A percentile compares a stretch with the other conserved stretches of the same genome.
These are phyloP conservation scores for Wickerhamiella shivajii DNA, from an alignment of 805 yeast species.

Conservation along the genomic window DNA sequence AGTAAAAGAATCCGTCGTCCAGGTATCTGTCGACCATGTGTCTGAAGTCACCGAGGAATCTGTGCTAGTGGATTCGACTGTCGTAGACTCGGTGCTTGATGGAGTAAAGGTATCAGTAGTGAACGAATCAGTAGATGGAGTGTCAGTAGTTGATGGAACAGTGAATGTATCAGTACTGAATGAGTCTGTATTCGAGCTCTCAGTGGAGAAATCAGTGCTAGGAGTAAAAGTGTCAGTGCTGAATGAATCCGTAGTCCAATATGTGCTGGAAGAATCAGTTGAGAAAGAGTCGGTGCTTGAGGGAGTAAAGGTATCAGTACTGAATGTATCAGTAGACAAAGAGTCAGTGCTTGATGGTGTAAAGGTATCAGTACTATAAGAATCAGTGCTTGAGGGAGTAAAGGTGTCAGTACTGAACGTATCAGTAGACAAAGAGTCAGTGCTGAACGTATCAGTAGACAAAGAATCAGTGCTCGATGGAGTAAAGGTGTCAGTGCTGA, in stretches of 20 bases:
- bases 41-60: too few relatives aligned
- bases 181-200: not conserved
- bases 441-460: not conserved
- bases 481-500: not conserved
- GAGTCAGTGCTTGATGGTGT: not conserved
- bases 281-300: not conserved
- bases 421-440: not conserved
- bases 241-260: not conserved
- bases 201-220: not conserved
- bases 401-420: not conserved
- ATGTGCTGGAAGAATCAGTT: not conserved
- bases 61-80: too few relatives aligned
- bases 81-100: too few relatives aligned
- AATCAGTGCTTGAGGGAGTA: constrained; percentile 1
- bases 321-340: not conserved
- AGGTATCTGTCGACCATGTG: too few relatives aligned
- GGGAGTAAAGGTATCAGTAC: constrained; percentile 1
- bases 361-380: not conserved
- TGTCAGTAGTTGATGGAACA: not conserved
- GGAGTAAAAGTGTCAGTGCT: not conserved
- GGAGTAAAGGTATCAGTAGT: too few relatives aligned
- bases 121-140: not conserved
- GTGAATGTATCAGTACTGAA: not conserved
- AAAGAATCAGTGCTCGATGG: not conserved
- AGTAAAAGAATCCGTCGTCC: too few relatives aligned